These are phyloP conservation scores for Trichoderma sp. DNA, from an alignment of 2,329 filamentous ascomycete species.

Conservation along the genomic window DNA sequence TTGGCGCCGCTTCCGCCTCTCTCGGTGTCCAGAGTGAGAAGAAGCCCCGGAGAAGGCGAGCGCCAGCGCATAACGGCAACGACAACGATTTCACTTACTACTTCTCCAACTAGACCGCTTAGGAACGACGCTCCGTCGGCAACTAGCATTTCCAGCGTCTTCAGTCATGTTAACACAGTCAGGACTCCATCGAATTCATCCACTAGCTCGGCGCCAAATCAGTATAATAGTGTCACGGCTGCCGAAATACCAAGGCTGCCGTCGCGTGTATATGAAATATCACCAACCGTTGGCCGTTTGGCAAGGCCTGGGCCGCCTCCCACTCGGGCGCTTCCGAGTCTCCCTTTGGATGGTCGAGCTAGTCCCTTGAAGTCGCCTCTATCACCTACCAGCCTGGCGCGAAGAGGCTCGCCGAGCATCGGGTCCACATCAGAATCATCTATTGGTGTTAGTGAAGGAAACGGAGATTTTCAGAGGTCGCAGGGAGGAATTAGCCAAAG, in stretches of 20 bases:
- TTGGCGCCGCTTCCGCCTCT: neutral
- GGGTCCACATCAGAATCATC: neutral
- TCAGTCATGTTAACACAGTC: constrained; percentile 1
- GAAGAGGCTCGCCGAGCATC: neutral
- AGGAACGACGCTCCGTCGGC: neutral
- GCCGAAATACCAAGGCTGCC: constrained; percentile 19
- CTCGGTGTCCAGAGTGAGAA: neutral
- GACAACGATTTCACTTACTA: neutral
- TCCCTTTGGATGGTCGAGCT: constrained; percentile 28
- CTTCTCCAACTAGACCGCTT: neutral
- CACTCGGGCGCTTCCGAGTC: constrained; percentile 44
- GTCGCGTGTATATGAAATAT: constrained; percentile 19
- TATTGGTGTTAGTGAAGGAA: neutral
- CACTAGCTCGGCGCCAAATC: neutral
- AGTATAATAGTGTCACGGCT: neutral
- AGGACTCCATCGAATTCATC: neutral
- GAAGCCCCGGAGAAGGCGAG: neutral
- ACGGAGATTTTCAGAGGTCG: neutral
- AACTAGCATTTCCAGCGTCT: constrained; percentile 9
- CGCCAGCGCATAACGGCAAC: neutral
- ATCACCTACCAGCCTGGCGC: neutral
- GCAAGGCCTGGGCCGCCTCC: constrained; percentile 49
- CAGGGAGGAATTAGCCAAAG: neutral
- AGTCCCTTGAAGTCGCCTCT: constrained; percentile 27
- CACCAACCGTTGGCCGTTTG: constrained; percentile 29